Evolutionary conservation across 148 eudicot genomes (phyloP), one percentile per base, ranked within the genome.

Genomic region (Salicornia ramosissima): DNA sequence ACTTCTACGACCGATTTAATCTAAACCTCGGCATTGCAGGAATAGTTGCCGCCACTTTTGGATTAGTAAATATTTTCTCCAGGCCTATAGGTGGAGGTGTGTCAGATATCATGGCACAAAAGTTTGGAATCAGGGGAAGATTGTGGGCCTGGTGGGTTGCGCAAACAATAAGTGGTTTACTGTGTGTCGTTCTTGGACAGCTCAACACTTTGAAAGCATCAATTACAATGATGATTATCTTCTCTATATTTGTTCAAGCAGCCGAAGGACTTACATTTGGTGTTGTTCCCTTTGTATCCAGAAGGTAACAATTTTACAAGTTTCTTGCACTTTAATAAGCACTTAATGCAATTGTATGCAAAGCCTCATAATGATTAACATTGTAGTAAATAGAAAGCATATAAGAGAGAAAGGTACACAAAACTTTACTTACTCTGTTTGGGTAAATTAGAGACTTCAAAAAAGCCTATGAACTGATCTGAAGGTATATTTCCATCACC

Each of bases 241-340:
- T 91, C 75, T 89, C 97, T 10, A 65, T 91, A 4, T 91, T 89
- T 57, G 83, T 84, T 51, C 97, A 91, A 64, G 90, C 96, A 22
- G 84, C 97, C 6, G 86, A 87, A 61, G 97, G 97, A 1, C 86
- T 92, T 53, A 78, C 87, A 0, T 92, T 86, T 53, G 96, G 96
- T 26, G 84, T 91, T 14, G 96, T 86, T 52, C 97, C 96, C 1
- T 91, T 91, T 61, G 80, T 91, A 39, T 91, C 97, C 11, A 65
- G 89, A 42, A 89, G 97, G 97, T 92, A 82, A 59, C 19, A n/a
- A n/a, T n/a, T n/a, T n/a, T n/a, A n/a, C n/a, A n/a, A 18, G 7
- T 49, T 18, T 0, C 40, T 8, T 36, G 40, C 40, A 36, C 8
- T 36, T 36, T 36, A 3, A 3, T 36, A 3, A 8, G 40, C 40